Base-by-base conservation (phyloP, 2,329 filamentous ascomycete genomes). In the Keithomyces neogunnii region DNA sequence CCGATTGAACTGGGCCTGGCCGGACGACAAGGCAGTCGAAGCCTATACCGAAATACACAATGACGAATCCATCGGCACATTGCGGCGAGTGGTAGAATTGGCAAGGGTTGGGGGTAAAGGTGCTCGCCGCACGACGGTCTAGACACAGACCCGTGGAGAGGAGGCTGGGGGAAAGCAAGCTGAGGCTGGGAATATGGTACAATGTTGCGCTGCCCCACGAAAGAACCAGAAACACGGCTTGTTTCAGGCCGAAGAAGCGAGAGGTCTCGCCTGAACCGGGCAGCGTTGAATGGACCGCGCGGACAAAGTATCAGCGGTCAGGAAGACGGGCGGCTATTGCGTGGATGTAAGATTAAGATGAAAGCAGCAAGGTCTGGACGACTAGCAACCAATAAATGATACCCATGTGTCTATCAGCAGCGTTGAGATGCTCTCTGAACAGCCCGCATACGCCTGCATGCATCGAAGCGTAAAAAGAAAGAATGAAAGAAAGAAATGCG, bases 1-100 rank as follows among this genome's bases (percentile, higher is more conserved):
- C 35, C 57, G 55, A 10, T 44, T 64, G 50, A 55, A 50, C 9
- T 68, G 61, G 59, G 51, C 63, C 39, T 75, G 73, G 73, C 73
- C 74, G 1, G 62, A 66, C 36, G 60, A 65, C 6, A 59, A 61
- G 39, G 63, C 68, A 26, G 64, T 73, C 13, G 54, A 62, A 44
- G 58, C 60, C 3, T 75, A 69, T 48, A 57, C 65, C 13, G 50
- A 61, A 36, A 54, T 56, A 38, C 56, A 62, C 29, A 48, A 56
- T 29, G 56, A 62, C 4, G 60, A 63, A 29, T 60, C 58, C 19
- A 55, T 63, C 13, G 47, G 49, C 35, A 57, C 56, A 33, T 53
- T 69, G 50, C 55, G 54, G 32, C 54, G 57, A 32, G 56, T 62
- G 29, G 55, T 66, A 35, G 53, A 57, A 36, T 58, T 59, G 58